phyloP scores from a whole-genome alignment of 2,329 filamentous ascomycete species.

The Pyricularia pennisetigena region DNA sequence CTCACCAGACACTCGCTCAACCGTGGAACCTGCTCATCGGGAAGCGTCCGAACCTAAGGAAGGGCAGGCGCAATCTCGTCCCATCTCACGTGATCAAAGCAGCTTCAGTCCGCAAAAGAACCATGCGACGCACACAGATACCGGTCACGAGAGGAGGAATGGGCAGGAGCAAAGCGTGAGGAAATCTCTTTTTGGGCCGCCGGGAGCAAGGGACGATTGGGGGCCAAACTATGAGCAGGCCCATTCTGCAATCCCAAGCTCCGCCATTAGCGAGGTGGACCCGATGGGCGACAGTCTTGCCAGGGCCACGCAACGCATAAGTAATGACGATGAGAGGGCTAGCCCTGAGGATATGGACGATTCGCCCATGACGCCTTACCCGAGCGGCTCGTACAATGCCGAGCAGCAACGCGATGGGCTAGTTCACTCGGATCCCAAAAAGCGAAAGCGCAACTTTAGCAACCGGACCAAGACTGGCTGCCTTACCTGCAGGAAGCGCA shows the following conservation, averaged over 20 bases:
- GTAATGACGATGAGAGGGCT: slow-evolving; percentile 24
- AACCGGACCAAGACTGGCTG: slow-evolving; percentile 95
- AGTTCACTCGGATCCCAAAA: slow-evolving; percentile 53
- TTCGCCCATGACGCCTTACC: slow-evolving; percentile 19
- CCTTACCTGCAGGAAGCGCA: slow-evolving; percentile 80
- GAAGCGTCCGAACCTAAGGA: neutral
- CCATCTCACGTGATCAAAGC: slow-evolving; percentile 6
- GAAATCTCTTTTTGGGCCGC: slow-evolving; percentile 28
- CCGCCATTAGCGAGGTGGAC: slow-evolving; percentile 36
- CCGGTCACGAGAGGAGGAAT: neutral
- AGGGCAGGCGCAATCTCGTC: neutral
- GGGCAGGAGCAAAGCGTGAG: neutral
- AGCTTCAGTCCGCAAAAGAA: slow-evolving; percentile 1
- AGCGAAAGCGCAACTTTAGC: slow-evolving; percentile 74
- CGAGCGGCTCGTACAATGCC: slow-evolving; percentile 32
- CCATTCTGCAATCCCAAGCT: slow-evolving; percentile 32
- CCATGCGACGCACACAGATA: neutral
- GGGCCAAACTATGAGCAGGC: slow-evolving; percentile 33
- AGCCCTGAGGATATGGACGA: slow-evolving; percentile 1
- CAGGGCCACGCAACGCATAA: slow-evolving; percentile 25
- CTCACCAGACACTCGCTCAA: slow-evolving; percentile 40
- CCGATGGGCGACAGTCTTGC: slow-evolving; percentile 32
- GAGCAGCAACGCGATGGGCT: slow-evolving; percentile 37
- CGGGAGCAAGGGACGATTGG: slow-evolving; percentile 36
- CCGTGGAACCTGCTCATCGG: neutral